Conservation (phyloP, 75 land plant genomes). For the Chamaecyparis obtusa region DNA sequence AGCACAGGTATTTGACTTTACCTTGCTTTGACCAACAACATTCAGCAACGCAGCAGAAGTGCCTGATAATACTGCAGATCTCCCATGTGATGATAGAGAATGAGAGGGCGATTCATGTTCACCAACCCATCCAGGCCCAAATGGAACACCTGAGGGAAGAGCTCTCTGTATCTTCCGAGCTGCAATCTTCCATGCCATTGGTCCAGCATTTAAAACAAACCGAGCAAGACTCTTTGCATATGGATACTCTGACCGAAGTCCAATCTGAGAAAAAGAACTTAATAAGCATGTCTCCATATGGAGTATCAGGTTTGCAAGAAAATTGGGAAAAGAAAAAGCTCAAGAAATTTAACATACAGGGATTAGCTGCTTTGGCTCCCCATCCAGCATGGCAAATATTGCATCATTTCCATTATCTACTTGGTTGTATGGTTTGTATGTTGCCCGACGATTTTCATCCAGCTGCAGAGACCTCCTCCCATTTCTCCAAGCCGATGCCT, state of each 20-base stretch:
- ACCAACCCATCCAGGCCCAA: conserved; percentile 77
- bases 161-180: conserved; percentile 44
- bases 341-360: conserved; percentile 49
- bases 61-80: neutral
- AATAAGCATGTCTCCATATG: neutral
- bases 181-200: conserved; percentile 51
- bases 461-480: conserved; percentile 48
- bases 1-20: neutral
- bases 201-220: conserved; percentile 47
- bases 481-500: conserved; percentile 36
- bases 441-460: conserved; percentile 79
- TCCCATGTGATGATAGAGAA: conserved; percentile 21
- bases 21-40: conserved; percentile 3
- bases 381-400: conserved; percentile 47
- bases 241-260: conserved; percentile 35
- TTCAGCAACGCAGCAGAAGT: neutral
- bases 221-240: conserved; percentile 63
- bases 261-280: conserved; percentile 44
- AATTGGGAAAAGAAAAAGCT: neutral
- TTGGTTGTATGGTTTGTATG: conserved; percentile 50
- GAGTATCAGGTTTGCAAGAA: neutral
- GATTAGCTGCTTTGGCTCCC: conserved; percentile 58
- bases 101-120: conserved; percentile 70
- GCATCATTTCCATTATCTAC: conserved; percentile 43
- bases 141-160: conserved; percentile 39